Percentiles rank a stretch among this genome's conserved stretches.
Conservation (phyloP, 1,139 yeast species). For the Yamadazyma aaseri region DNA sequence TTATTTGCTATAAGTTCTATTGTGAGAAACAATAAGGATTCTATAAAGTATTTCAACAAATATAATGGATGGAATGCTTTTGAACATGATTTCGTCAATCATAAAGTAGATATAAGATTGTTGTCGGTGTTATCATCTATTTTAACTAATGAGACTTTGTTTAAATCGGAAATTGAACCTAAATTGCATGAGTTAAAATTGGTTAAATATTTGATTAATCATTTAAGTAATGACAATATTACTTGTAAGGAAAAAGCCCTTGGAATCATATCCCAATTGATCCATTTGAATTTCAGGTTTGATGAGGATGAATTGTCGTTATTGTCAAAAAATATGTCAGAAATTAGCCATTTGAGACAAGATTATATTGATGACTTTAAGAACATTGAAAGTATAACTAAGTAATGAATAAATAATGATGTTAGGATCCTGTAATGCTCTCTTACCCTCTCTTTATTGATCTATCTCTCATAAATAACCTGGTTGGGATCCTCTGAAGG, state of each 20-base stretch:
- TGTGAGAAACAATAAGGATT: conserved; percentile 66
- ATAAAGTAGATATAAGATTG: conserved; percentile 51
- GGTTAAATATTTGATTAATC: conserved; percentile 19
- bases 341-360: conserved; percentile 45
- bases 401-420: conserved; percentile 2
- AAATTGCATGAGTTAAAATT: conserved; percentile 44
- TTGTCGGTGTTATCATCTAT: conserved; percentile 59
- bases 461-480: no score
- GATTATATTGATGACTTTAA: conserved; percentile 52
- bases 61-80: conserved; percentile 61
- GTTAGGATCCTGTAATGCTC: no score
- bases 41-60: conserved; percentile 54
- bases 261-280: conserved; percentile 50
- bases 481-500: no score
- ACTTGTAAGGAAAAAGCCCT: conserved; percentile 63
- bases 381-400: conserved; percentile 45
- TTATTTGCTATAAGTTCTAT: conserved; percentile 75
- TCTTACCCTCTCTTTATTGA: no score
- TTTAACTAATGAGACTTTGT: conserved; percentile 43
- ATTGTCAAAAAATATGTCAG: conserved; percentile 39
- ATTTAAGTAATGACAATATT: conserved; percentile 18
- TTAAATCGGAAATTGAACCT: conserved; percentile 29
- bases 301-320: conserved; percentile 42
- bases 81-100: conserved; percentile 17
- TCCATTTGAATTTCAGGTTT: conserved; percentile 46